Evolutionary conservation across 1,284 basidiomycete species (phyloP).

Genomic region (Phaffia rhodozyma): DNA sequence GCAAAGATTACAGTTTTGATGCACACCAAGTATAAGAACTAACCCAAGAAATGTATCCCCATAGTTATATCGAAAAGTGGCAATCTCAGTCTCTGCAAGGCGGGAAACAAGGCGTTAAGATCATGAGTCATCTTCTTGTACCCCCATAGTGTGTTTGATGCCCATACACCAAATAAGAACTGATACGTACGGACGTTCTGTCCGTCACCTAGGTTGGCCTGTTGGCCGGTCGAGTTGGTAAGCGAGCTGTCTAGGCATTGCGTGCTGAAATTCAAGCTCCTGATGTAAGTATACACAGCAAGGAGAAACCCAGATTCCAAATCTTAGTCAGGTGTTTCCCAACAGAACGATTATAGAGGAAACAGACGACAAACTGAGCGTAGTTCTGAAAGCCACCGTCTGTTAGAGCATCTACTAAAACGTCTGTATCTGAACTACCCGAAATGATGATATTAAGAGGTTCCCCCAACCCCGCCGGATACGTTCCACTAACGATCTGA

Average conservation of each 20-base stretch:
- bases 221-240: constrained; percentile 55
- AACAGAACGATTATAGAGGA: not conserved
- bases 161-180: not conserved
- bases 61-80: constrained; percentile 68
- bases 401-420: constrained; percentile 50
- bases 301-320: no score
- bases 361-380: constrained; percentile 42
- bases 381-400: constrained; percentile 73
- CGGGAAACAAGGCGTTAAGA: not conserved
- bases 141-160: no score
- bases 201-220: constrained; percentile 75
- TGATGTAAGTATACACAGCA: no score
- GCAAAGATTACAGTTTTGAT: no score
- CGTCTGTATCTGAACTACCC: constrained; percentile 56
- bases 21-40: no score
- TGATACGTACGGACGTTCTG: constrained; percentile 47
- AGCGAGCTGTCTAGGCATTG: constrained; percentile 65
- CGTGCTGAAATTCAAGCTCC: constrained; percentile 47
- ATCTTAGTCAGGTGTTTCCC: no score
- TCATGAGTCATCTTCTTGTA: not conserved
- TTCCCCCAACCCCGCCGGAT: constrained; percentile 47
- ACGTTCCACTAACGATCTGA: no score
- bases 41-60: constrained; percentile 56
- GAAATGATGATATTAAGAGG: constrained; percentile 80
- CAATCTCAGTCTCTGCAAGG: constrained; percentile 54